Percentiles rank a stretch among this genome's conserved stretches.
Evolutionary conservation across 2,329 filamentous ascomycete species (phyloP).

Genomic region (Hortaea werneckii): DNA sequence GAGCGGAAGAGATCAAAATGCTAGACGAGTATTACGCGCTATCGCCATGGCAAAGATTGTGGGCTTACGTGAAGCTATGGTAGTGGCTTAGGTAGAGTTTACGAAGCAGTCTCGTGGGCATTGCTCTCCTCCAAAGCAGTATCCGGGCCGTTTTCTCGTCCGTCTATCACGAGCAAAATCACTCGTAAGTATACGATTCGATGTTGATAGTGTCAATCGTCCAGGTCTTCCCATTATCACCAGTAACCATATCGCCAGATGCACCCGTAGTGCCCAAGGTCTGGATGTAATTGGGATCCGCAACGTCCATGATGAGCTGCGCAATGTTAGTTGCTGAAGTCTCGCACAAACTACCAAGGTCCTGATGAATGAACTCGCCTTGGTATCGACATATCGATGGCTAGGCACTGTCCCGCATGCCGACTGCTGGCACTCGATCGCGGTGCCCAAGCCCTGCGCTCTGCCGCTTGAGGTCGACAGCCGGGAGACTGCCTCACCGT

Average conservation of each 20-base stretch:
- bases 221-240: constrained; percentile 35
- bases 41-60: constrained; percentile 1
- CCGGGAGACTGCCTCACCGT: constrained; percentile 30
- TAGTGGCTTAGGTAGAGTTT: not conserved
- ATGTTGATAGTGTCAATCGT: constrained; percentile 31
- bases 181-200: no score
- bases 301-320: constrained; percentile 23
- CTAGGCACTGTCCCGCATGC: constrained; percentile 32
- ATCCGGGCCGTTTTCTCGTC: no score
- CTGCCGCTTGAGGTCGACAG: constrained; percentile 30
- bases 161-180: no score
- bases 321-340: no score
- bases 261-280: constrained; percentile 31
- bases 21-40: constrained; percentile 6
- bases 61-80: not conserved
- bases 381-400: constrained; percentile 34
- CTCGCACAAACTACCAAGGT: no score
- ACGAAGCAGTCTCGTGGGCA: no score
- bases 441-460: constrained; percentile 1
- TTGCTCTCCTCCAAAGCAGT: no score
- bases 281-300: constrained; percentile 31
- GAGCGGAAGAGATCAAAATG: constrained; percentile 9
- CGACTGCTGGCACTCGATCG: constrained; percentile 16
- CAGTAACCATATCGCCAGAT: constrained; percentile 31
- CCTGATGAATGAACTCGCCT: no score